These are phyloP conservation scores for Yamadazyma olivae DNA, from an alignment of 805 yeast species.

Conservation along the genomic window DNA sequence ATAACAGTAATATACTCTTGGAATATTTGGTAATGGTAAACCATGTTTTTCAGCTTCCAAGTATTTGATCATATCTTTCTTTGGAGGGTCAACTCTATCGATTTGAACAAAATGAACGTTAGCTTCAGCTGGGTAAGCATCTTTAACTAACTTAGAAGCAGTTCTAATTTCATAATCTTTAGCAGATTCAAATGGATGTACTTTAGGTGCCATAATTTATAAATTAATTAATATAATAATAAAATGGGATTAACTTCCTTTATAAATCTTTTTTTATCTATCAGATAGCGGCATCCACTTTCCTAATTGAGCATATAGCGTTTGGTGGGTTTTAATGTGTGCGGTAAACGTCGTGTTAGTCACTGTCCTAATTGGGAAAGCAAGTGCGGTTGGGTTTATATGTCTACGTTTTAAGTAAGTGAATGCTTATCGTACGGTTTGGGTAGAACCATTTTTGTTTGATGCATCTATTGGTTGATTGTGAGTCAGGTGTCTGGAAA, in stretches of 20 bases:
- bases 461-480: too few species aligned
- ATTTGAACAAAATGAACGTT: slow-evolving; percentile 62
- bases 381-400: not conserved
- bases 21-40: slow-evolving; percentile 50
- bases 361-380: slow-evolving; percentile 1
- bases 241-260: not conserved
- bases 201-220: slow-evolving; percentile 10
- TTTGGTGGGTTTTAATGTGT: too few species aligned
- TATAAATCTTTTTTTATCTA: not conserved
- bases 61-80: slow-evolving; percentile 63
- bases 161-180: slow-evolving; percentile 56
- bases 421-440: too few species aligned
- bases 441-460: too few species aligned
- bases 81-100: slow-evolving; percentile 77
- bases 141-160: slow-evolving; percentile 61
- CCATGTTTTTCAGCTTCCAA: slow-evolving; percentile 61
- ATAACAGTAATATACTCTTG: slow-evolving; percentile 67
- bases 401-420: too few species aligned
- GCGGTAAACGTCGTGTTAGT: too few species aligned
- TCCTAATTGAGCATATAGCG: not conserved
- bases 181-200: slow-evolving; percentile 60
- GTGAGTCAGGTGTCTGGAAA: too few species aligned
- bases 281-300: not conserved
- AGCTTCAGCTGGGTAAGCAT: slow-evolving; percentile 47
- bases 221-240: not conserved